A percentile compares a stretch with the other conserved stretches of the same genome.
Evolutionary conservation across 202 grass and related monocot genomes (phyloP).

Genomic region (Schoenoplectus triqueter): DNA sequence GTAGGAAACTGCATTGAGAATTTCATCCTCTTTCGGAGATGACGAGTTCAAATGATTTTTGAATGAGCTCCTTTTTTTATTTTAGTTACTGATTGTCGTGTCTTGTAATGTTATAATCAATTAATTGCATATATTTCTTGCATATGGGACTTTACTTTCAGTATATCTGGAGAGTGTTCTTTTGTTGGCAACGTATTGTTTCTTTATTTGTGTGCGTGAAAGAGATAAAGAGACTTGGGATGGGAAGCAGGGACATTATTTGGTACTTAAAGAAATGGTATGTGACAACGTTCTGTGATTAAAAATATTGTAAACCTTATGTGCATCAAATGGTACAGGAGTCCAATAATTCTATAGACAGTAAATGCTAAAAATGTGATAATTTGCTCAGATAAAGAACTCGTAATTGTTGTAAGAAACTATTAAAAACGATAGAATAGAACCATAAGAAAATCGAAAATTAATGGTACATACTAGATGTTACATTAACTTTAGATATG

Average conservation of each 20-base stretch:
- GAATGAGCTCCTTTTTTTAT: constrained; percentile 14
- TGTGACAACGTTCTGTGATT: too few species aligned
- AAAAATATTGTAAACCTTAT: too few species aligned
- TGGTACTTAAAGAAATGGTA: too few species aligned
- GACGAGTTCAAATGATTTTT: background rate
- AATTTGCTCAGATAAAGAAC: too few species aligned
- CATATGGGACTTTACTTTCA: background rate
- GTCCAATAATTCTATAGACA: too few species aligned
- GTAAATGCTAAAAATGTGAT: too few species aligned
- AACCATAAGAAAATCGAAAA: too few species aligned
- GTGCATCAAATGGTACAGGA: too few species aligned
- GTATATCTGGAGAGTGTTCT: background rate
- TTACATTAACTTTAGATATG: too few species aligned
- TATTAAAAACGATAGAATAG: too few species aligned
- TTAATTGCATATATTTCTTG: constrained; percentile 13
- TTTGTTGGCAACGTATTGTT: background rate
- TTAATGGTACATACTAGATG: too few species aligned
- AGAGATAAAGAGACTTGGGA: background rate
- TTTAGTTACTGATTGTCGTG: background rate
- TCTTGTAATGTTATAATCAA: background rate
- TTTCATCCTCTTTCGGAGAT: background rate
- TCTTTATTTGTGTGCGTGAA: background rate
- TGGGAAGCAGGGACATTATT: background rate
- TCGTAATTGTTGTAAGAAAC: too few species aligned
- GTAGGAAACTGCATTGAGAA: constrained; percentile 1